Base-by-base conservation (phyloP, 305 asterid genomes). In the Fraxinus latifolia region DNA sequence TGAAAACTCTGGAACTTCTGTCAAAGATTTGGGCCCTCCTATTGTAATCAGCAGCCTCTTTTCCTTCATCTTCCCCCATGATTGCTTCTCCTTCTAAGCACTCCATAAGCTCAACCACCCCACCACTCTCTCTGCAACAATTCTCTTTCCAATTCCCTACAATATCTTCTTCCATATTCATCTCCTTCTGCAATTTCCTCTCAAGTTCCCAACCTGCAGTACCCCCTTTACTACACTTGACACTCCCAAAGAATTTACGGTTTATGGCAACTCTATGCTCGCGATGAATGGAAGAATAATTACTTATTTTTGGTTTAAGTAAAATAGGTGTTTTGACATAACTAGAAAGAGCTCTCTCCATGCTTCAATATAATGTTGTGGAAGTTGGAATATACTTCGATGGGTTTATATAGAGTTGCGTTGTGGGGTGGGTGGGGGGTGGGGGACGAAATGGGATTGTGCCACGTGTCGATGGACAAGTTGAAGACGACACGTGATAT, bases 1-100 rank as follows among this genome's bases (percentile, higher is more conserved):
- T 91, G 82, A 95, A 92, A 47, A 95, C 89, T 58, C 70, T 83
- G 0, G 93, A 88, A 82, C 97, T 92, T 79, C 77, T 86, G 83
- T 95, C 87, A 58, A 58, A 58, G 12, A 17, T 58, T 2, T 19
- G 68, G 4, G 68, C 68, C 68, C 68, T 58, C 27, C 7, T 19
- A 4, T 58, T 58, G 27, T 55, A 55, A 19, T n/a, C 67, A 58
- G 68, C 3, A 7, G 68, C 12, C 14, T 58, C 27, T 58, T 19
- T 58, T 19, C 68, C 68, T 58, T 19, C 68, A 58, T 58, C 27
- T 58, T 58, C 68, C 29, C 29, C 68, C 68, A 58, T 58, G 0
- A 58, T 58, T 19, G 68, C 29, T 19, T 58, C 68, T 6, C 68
- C 21, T 19, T 58, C 68, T 19, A 58, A 58, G 29, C 29, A 19